These are phyloP conservation scores for Acarospora socialis DNA, from an alignment of 2,329 filamentous ascomycete genomes.

Conservation along the genomic window DNA sequence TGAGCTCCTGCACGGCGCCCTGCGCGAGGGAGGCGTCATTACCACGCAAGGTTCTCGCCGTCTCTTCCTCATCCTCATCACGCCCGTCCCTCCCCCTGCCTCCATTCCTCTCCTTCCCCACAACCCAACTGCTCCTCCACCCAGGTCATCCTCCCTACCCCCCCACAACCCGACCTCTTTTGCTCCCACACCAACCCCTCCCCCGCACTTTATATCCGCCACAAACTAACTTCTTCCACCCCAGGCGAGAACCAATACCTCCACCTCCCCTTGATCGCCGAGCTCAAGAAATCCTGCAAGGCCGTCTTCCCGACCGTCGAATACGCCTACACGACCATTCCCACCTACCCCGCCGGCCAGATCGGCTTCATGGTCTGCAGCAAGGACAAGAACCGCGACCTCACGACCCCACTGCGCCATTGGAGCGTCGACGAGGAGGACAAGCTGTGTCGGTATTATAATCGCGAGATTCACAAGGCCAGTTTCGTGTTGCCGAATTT, in stretches of 20 bases:
- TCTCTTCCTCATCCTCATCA: conserved; percentile 11
- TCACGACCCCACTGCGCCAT: conserved; percentile 68
- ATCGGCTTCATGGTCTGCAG: conserved; percentile 99
- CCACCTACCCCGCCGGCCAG: conserved; percentile 96
- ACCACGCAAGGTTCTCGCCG: conserved; percentile 84
- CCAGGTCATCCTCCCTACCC: conserved; percentile 6
- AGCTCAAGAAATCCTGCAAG: conserved; percentile 93
- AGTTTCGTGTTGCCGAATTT: conserved; percentile 89
- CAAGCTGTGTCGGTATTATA: conserved; percentile 92
- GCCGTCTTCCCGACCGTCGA: conserved; percentile 95
- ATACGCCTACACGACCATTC: conserved; percentile 97
- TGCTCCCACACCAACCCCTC: conserved; percentile 21
- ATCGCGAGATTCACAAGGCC: conserved; percentile 88
- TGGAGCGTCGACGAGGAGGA: conserved; percentile 84
- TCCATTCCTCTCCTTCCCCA: conserved; percentile 9
- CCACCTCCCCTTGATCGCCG: conserved; percentile 80
- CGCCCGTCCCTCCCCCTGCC: conserved; percentile 2
- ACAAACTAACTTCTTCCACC: conserved; percentile 5
- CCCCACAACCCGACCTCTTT: conserved; percentile 20
- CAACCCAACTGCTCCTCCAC: conserved; percentile 4
- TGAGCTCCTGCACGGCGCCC: conserved; percentile 75
- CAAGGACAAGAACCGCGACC: conserved; percentile 77
- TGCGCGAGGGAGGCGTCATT: conserved; percentile 93
- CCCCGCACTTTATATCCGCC: conserved; percentile 16
- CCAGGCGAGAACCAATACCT: conserved; percentile 99